A percentile compares a stretch with the other conserved stretches of the same genome.
Conservation (phyloP, 495 filamentous ascomycete species). For the Gamarada debralockiae region DNA sequence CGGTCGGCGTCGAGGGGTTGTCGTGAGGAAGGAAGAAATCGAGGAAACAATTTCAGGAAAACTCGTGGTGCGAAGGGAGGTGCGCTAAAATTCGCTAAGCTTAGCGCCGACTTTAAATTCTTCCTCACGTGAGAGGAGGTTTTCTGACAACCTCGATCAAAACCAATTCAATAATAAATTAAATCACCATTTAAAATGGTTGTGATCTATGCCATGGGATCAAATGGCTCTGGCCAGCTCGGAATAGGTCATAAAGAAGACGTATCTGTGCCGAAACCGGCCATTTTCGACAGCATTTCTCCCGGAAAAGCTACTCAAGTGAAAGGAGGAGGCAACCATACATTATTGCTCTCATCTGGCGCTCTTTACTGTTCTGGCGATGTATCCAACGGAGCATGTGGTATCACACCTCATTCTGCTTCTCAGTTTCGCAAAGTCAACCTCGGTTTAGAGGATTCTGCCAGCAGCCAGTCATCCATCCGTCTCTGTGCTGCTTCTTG, state of each 20-base stretch:
- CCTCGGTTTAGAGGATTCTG: constrained; percentile 12
- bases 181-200: constrained; percentile 28
- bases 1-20: no score
- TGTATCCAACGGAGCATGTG: constrained; percentile 51
- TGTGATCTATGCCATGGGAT: constrained; percentile 77
- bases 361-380: constrained; percentile 60
- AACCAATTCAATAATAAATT: neutral
- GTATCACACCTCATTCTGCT: constrained; percentile 26
- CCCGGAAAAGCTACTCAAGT: constrained; percentile 33
- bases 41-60: neutral
- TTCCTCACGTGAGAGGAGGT: no score
- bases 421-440: constrained; percentile 15
- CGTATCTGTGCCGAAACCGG: constrained; percentile 60
- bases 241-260: constrained; percentile 74
- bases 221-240: constrained; percentile 86
- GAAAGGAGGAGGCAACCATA: constrained; percentile 84
- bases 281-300: constrained; percentile 37
- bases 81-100: no score
- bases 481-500: constrained; percentile 64
- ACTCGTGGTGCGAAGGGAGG: neutral
- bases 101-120: no score
- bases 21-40: constrained; percentile 4
- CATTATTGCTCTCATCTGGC: constrained; percentile 59
- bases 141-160: no score
- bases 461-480: constrained; percentile 23